phyloP scores from a whole-genome alignment of 2,329 filamentous ascomycete genomes.

The Cytospora chrysosperma region DNA sequence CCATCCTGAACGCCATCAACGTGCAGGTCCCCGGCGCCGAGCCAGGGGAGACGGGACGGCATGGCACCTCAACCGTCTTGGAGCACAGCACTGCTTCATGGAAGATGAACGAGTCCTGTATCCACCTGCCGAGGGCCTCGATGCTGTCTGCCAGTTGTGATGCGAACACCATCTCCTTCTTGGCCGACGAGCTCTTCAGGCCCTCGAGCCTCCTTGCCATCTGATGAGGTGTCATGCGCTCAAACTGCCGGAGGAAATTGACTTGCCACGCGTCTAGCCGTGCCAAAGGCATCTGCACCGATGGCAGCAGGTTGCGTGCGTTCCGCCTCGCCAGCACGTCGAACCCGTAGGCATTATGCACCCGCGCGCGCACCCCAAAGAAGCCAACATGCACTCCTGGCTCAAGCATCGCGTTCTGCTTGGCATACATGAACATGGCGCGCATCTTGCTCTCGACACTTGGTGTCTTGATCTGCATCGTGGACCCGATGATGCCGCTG shows the following conservation, averaged over 20 bases:
- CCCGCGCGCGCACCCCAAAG: constrained; percentile 55
- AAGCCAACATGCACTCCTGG: constrained; percentile 58
- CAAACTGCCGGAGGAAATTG: constrained; percentile 52
- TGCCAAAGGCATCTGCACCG: constrained; percentile 52
- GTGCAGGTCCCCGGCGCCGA: constrained; percentile 28
- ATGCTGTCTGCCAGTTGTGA: constrained; percentile 45
- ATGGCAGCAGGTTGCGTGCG: constrained; percentile 60
- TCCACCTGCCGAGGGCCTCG: constrained; percentile 39
- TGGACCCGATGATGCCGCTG: constrained; percentile 64
- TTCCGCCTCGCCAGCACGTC: constrained; percentile 60
- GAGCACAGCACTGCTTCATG: constrained; percentile 46
- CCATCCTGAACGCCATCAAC: constrained; percentile 46
- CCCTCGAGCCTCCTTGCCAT: constrained; percentile 40
- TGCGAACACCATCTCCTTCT: constrained; percentile 45
- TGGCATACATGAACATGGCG: constrained; percentile 61
- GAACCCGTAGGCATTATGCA: constrained; percentile 53
- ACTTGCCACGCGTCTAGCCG: constrained; percentile 55
- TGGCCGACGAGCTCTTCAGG: constrained; percentile 38
- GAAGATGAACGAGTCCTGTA: constrained; percentile 46
- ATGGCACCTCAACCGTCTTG: constrained; percentile 44
- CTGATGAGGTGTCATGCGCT: constrained; percentile 41
- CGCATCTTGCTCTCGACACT: constrained; percentile 62
- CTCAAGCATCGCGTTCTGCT: constrained; percentile 45
- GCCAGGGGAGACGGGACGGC: constrained; percentile 30
- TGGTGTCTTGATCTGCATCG: constrained; percentile 68